Evolutionary conservation across 352 stramenopile genomes (phyloP).

Genomic region (Pythium insidiosum): DNA sequence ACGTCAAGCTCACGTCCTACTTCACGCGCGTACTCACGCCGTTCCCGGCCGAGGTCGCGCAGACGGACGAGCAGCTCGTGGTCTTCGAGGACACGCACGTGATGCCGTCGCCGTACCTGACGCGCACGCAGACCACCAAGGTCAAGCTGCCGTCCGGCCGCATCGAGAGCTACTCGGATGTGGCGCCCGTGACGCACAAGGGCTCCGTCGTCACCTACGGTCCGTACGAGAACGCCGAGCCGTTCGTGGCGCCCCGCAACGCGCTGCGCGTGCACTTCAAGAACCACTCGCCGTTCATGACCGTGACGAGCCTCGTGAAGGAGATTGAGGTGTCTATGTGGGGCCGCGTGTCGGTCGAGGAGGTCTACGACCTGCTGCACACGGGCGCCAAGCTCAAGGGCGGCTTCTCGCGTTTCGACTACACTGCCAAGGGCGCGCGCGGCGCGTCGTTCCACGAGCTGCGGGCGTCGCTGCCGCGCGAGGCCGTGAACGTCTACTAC

Average conservation of each 20-base stretch:
- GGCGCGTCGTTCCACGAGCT: constrained; percentile 78
- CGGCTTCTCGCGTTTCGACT: constrained; percentile 84
- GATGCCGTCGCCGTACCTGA: constrained; percentile 63
- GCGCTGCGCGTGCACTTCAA: constrained; percentile 73
- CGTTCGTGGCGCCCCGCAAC: constrained; percentile 25
- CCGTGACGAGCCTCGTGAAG: constrained; percentile 71
- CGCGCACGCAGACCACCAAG: constrained; percentile 77
- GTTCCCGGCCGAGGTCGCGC: constrained; percentile 68
- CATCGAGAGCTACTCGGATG: constrained; percentile 60
- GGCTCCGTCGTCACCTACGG: constrained; percentile 73
- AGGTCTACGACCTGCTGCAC: constrained; percentile 84
- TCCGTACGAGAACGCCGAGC: constrained; percentile 55
- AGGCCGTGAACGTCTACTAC: constrained; percentile 87
- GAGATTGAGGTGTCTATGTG: constrained; percentile 89
- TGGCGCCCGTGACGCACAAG: constrained; percentile 56
- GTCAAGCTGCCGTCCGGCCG: constrained; percentile 72
- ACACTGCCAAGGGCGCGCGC: constrained; percentile 47
- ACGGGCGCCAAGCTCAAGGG: constrained; percentile 79
- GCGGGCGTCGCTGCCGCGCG: constrained; percentile 49
- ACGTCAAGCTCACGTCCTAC: constrained; percentile 71
- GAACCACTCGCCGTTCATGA: constrained; percentile 84
- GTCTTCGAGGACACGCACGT: constrained; percentile 64
- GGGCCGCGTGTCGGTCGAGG: constrained; percentile 81
- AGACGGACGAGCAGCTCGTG: constrained; percentile 82
- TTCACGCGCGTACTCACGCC: constrained; percentile 76